A percentile compares a stretch with the other conserved stretches of the same genome.
These are phyloP conservation scores for Kitagawia praeruptora DNA, from an alignment of 129 eudicot genomes.

Conservation along the genomic window DNA sequence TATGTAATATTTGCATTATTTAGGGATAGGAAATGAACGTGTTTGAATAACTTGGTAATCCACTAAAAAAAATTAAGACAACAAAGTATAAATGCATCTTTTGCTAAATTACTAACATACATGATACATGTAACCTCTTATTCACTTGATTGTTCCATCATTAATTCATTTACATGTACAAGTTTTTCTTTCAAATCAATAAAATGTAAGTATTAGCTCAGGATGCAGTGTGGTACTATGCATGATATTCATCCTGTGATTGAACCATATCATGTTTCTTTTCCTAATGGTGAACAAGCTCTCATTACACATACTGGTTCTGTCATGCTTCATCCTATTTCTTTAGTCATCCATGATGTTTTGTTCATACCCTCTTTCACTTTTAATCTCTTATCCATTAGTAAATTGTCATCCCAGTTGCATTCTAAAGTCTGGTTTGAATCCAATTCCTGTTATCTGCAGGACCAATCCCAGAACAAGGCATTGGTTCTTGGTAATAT, in stretches of 20 bases:
- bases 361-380: no score
- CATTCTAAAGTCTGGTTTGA: no score
- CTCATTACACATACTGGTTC: no score
- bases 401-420: no score
- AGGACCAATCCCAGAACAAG: no score
- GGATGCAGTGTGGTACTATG: neutral
- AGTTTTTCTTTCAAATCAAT: neutral
- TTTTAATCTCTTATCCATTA: no score
- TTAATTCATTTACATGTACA: neutral
- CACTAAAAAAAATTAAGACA: neutral
- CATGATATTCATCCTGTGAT: no score
- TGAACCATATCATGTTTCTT: no score
- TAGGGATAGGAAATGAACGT: neutral
- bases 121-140: neutral
- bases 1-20: neutral
- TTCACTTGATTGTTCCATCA: neutral
- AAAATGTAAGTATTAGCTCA: neutral
- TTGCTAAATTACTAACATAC: neutral
- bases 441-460: no score
- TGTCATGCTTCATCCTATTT: accelerated
- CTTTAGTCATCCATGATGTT: no score
- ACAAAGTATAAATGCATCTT: neutral
- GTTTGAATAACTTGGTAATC: neutral
- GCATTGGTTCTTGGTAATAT: no score
- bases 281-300: no score